phyloP scores from a whole-genome alignment of 2,329 filamentous ascomycete genomes.

The Didymella segeticola region DNA sequence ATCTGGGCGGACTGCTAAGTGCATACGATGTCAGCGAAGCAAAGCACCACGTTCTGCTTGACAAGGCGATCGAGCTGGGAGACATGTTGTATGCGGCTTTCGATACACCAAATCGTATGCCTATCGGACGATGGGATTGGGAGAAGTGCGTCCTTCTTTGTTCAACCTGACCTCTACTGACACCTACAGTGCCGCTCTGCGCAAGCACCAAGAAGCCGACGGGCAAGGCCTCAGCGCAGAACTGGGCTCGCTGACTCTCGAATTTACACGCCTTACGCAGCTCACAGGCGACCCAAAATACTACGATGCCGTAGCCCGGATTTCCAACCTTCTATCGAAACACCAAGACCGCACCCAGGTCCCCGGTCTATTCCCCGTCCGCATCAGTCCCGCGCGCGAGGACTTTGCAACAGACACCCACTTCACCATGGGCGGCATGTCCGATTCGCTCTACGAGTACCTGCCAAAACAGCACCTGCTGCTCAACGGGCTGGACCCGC shows the following conservation, averaged over 20 bases:
- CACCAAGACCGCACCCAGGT: conserved; percentile 46
- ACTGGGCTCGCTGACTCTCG: conserved; percentile 47
- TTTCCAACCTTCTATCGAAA: conserved; percentile 42
- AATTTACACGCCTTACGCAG: conserved; percentile 50
- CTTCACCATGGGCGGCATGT: conserved; percentile 63
- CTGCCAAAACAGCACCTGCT: conserved; percentile 72
- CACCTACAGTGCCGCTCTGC: conserved; percentile 34
- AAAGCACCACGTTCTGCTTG: conserved; percentile 46
- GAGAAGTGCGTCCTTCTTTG: conserved; percentile 32
- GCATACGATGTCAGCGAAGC: conserved; percentile 46
- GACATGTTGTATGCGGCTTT: conserved; percentile 55
- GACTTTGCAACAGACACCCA: conserved; percentile 36
- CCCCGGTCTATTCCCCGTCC: conserved; percentile 48
- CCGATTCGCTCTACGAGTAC: conserved; percentile 65
- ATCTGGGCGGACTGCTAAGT: conserved; percentile 48
- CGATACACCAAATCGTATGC: conserved; percentile 53
- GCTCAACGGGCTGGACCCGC: conserved; percentile 74
- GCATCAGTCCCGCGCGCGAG: conserved; percentile 40
- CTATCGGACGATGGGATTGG: conserved; percentile 51
- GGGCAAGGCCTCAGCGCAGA: conserved; percentile 45
- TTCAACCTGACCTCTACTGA: conserved; percentile 21
- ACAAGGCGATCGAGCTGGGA: conserved; percentile 51
- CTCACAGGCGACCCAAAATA: conserved; percentile 48
- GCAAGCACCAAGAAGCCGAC: conserved; percentile 39
- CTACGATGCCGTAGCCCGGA: conserved; percentile 48